Evolutionary conservation across 768 basidiomycete genomes (phyloP).

Genomic region (Tricholomella constricta): DNA sequence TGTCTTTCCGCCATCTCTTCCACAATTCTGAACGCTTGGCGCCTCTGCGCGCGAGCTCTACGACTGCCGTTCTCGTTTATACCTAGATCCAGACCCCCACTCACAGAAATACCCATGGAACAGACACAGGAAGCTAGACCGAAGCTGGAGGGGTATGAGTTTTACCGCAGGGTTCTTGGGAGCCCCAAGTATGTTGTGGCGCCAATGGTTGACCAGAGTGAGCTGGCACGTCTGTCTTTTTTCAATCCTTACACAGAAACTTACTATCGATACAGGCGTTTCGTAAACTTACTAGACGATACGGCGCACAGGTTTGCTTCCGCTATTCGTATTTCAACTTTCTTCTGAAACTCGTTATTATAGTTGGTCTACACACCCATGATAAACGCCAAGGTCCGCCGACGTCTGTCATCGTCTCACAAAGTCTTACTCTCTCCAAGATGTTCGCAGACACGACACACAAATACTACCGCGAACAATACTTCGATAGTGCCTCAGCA

Average conservation of each 20-base stretch:
- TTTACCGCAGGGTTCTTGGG: slow-evolving; percentile 77
- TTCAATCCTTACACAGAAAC: neutral
- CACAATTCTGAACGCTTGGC: too few relatives aligned
- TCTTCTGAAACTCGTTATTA: neutral
- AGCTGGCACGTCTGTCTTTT: slow-evolving; percentile 63
- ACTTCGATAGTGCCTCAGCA: slow-evolving; percentile 67
- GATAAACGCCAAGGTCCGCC: slow-evolving; percentile 86
- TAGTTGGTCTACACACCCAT: slow-evolving; percentile 95
- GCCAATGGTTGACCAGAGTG: slow-evolving; percentile 99
- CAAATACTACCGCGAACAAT: slow-evolving; percentile 57
- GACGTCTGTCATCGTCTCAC: neutral
- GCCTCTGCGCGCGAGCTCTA: too few relatives aligned
- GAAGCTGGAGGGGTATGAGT: slow-evolving; percentile 78
- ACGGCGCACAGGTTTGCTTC: slow-evolving; percentile 72
- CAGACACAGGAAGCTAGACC: slow-evolving; percentile 1
- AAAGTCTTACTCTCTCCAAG: slow-evolving; percentile 32
- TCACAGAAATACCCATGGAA: slow-evolving; percentile 2
- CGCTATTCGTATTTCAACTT: neutral
- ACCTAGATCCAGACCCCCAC: too few relatives aligned
- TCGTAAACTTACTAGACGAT: slow-evolving; percentile 79
- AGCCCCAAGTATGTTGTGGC: slow-evolving; percentile 90
- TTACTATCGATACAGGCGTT: slow-evolving; percentile 63
- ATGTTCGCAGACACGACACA: slow-evolving; percentile 61
- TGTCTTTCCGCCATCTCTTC: too few relatives aligned
- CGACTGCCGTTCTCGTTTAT: too few relatives aligned